Evolutionary conservation across 192 early-diverging fungal species (phyloP).

Genomic region (Linnemannia hyalina): DNA sequence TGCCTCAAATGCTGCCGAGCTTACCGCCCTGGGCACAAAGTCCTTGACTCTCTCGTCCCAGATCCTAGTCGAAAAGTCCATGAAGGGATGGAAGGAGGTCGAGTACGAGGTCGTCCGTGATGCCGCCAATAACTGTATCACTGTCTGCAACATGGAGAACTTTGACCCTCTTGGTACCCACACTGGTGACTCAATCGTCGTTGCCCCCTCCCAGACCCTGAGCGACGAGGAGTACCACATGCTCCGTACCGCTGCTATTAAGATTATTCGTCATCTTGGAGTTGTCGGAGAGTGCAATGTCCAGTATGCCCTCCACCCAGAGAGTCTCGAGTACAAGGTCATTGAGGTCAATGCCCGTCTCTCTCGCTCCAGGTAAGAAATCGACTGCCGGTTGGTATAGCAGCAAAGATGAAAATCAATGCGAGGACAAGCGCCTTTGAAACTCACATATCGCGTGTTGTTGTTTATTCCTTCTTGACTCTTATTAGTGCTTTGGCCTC

Average conservation of each 20-base stretch:
- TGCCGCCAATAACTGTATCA: constrained; percentile 97
- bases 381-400: background rate
- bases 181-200: constrained; percentile 99
- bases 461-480: background rate
- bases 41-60: constrained; percentile 91
- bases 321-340: constrained; percentile 88
- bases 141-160: constrained; percentile 99
- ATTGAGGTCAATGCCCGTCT: constrained; percentile 99
- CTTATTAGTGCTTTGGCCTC: constrained; percentile 86
- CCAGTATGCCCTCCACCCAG: constrained; percentile 95
- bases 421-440: background rate
- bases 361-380: constrained; percentile 72
- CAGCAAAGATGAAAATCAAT: background rate
- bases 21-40: constrained; percentile 84
- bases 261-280: constrained; percentile 95
- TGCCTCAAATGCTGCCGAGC: constrained; percentile 79
- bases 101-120: constrained; percentile 99
- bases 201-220: constrained; percentile 97
- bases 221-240: constrained; percentile 96
- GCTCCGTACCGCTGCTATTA: constrained; percentile 95
- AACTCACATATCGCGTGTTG: background rate
- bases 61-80: constrained; percentile 93
- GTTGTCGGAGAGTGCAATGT: constrained; percentile 99
- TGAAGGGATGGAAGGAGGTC: constrained; percentile 99
- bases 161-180: constrained; percentile 99